Evolutionary conservation across 768 basidiomycete genomes (phyloP).

Genomic region (Strobilomyces echinocephalus): DNA sequence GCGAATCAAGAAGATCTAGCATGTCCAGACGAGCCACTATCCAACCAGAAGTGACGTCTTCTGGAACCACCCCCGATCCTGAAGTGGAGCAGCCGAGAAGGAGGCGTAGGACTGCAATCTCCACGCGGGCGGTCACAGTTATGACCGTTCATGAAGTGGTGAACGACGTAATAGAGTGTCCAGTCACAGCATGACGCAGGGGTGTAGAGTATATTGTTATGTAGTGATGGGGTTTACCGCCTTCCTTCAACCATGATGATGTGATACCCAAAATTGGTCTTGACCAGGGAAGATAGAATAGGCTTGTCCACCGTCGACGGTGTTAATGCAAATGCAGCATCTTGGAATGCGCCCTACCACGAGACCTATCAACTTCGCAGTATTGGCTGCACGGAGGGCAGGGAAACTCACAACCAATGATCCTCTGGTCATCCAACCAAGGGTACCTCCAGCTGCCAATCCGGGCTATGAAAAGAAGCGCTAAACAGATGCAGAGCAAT

Average conservation of each 20-base stretch:
- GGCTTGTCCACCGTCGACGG: constrained; percentile 83
- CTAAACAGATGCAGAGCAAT: background rate
- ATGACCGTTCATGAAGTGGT: constrained; percentile 31
- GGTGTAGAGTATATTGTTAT: constrained; percentile 18
- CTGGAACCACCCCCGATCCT: constrained; percentile 55
- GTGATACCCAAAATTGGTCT: constrained; percentile 82
- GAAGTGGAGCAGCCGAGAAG: constrained; percentile 56
- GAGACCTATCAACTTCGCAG: background rate
- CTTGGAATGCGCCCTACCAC: constrained; percentile 66
- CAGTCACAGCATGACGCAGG: constrained; percentile 17
- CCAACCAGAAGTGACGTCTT: constrained; percentile 47
- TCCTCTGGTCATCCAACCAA: constrained; percentile 84
- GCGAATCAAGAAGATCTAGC: constrained; percentile 33
- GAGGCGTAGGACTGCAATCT: constrained; percentile 33
- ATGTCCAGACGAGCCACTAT: constrained; percentile 36
- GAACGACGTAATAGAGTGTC: constrained; percentile 29
- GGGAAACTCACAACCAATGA: constrained; percentile 65
- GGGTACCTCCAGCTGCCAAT: constrained; percentile 67
- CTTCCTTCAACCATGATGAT: constrained; percentile 91
- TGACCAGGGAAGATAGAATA: constrained; percentile 63
- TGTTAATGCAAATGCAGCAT: constrained; percentile 76
- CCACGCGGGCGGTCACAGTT: constrained; percentile 25
- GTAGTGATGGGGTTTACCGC: constrained; percentile 35
- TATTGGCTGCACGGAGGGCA: background rate
- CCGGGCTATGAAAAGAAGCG: constrained; percentile 1